Conservation (phyloP, 2,329 filamentous ascomycete species). For the Penicillium expansum region DNA sequence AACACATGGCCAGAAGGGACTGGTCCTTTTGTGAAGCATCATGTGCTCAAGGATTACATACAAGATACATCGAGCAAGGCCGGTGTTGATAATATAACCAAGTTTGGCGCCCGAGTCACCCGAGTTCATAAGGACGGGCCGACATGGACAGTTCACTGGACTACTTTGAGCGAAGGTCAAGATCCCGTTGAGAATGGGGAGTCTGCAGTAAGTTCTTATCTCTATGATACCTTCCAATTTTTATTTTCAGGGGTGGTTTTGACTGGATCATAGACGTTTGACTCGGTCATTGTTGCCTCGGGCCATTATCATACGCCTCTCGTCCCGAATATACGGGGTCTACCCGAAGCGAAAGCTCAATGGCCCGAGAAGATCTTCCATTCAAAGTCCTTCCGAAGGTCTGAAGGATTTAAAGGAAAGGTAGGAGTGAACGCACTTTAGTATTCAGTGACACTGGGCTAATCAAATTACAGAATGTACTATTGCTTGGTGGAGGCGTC, state of each 20-base stretch:
- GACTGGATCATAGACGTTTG: slow-evolving; percentile 37
- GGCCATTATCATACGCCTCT: slow-evolving; percentile 55
- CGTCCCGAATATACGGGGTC: slow-evolving; percentile 50
- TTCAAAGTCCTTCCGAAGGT: slow-evolving; percentile 52
- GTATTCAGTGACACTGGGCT: neutral
- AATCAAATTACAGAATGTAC: slow-evolving; percentile 45
- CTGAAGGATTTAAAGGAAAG: slow-evolving; percentile 52
- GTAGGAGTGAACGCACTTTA: slow-evolving; percentile 33
- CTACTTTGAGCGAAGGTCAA: slow-evolving; percentile 37
- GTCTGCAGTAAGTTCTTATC: neutral
- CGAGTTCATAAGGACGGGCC: slow-evolving; percentile 46
- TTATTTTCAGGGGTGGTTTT: neutral
- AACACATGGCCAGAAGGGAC: slow-evolving; percentile 60
- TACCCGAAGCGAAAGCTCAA: slow-evolving; percentile 46
- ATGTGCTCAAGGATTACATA: slow-evolving; percentile 58
- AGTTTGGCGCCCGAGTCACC: slow-evolving; percentile 61
- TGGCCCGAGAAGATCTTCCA: slow-evolving; percentile 50
- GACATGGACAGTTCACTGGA: slow-evolving; percentile 54
- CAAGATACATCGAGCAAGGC: slow-evolving; percentile 55
- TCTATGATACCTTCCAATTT: no score
- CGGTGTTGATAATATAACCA: slow-evolving; percentile 51
- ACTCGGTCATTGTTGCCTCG: slow-evolving; percentile 53
- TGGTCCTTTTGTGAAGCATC: slow-evolving; percentile 58
- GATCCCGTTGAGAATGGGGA: slow-evolving; percentile 6
- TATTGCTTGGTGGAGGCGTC: slow-evolving; percentile 56